phyloP scores from a whole-genome alignment of 768 basidiomycete genomes.

The Russula griseocarnosa region DNA sequence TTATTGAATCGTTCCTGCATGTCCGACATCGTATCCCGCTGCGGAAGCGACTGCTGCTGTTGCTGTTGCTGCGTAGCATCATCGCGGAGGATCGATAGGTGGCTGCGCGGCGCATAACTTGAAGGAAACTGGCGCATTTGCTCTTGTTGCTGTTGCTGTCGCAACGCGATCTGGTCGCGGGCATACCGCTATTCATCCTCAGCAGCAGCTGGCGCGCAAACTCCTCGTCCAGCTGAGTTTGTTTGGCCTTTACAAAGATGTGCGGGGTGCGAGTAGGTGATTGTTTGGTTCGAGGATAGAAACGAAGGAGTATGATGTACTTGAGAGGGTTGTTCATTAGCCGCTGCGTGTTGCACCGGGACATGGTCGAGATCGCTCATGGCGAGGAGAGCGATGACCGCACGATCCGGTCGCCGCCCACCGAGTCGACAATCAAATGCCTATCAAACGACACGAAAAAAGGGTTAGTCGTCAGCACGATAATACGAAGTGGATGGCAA shows the following conservation, averaged over 20 bases:
- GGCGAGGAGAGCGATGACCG: slow-evolving; percentile 70
- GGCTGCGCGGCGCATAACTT: slow-evolving; percentile 14
- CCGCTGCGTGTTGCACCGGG: slow-evolving; percentile 37
- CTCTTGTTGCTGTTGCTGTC: slow-evolving; percentile 19
- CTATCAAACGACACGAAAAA: not conserved
- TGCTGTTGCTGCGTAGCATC: slow-evolving; percentile 25
- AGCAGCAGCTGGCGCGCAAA: slow-evolving; percentile 68
- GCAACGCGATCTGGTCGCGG: slow-evolving; percentile 27
- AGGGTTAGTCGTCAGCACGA: not conserved
- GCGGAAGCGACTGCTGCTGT: slow-evolving; percentile 30
- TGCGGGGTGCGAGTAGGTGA: not conserved
- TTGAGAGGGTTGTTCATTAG: not conserved
- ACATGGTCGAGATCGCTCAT: slow-evolving; percentile 84
- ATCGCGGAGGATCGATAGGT: not conserved
- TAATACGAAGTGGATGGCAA: not conserved
- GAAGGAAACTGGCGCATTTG: slow-evolving; percentile 21
- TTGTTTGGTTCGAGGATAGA: slow-evolving; percentile 1
- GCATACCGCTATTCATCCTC: slow-evolving; percentile 42
- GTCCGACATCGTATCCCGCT: slow-evolving; percentile 57
- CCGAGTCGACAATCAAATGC: slow-evolving; percentile 58
- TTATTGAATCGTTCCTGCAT: slow-evolving; percentile 71
- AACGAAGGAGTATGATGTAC: slow-evolving; percentile 1
- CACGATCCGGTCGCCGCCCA: slow-evolving; percentile 63
- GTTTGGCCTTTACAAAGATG: slow-evolving; percentile 37
- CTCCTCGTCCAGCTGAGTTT: slow-evolving; percentile 75